phyloP scores from a whole-genome alignment of 768 basidiomycete genomes.

The Mycena galopus region DNA sequence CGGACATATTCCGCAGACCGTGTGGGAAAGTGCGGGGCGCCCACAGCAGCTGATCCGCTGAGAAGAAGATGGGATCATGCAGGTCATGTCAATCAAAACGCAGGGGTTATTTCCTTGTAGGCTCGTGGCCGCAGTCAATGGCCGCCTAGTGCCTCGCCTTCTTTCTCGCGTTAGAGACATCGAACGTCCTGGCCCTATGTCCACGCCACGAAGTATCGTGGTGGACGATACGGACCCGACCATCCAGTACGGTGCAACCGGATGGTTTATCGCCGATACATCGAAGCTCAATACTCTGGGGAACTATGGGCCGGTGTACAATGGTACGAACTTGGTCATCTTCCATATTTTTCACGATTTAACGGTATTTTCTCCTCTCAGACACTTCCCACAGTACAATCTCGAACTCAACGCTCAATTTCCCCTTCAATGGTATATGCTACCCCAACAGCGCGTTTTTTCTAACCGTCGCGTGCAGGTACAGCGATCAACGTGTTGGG shows the following conservation, averaged over 20 bases:
- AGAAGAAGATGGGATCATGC: too few species aligned
- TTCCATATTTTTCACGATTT: too few species aligned
- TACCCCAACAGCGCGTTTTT: neutral
- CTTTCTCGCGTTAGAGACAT: neutral
- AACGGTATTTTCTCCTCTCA: neutral
- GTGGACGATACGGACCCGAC: constrained; percentile 50
- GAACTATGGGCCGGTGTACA: constrained; percentile 49
- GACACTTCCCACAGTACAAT: constrained; percentile 23
- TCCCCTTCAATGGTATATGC: constrained; percentile 25
- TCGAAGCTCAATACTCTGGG: constrained; percentile 45
- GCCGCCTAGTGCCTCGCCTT: too few species aligned
- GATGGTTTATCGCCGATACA: constrained; percentile 46
- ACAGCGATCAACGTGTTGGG: constrained; percentile 44
- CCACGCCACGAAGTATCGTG: constrained; percentile 43
- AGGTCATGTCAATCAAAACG: too few species aligned
- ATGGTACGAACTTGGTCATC: constrained; percentile 2
- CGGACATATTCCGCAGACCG: too few species aligned
- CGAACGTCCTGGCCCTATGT: neutral
- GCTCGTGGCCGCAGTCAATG: too few species aligned
- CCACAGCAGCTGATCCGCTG: too few species aligned
- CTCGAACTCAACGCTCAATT: constrained; percentile 15
- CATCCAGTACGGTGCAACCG: constrained; percentile 46
- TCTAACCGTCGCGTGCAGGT: constrained; percentile 39
- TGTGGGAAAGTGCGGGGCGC: too few species aligned
- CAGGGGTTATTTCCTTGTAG: too few species aligned